Percentiles rank a stretch among this genome's conserved stretches.
Conservation (phyloP, 2,329 filamentous ascomycete genomes). For the Pseudogymnoascus sp. region DNA sequence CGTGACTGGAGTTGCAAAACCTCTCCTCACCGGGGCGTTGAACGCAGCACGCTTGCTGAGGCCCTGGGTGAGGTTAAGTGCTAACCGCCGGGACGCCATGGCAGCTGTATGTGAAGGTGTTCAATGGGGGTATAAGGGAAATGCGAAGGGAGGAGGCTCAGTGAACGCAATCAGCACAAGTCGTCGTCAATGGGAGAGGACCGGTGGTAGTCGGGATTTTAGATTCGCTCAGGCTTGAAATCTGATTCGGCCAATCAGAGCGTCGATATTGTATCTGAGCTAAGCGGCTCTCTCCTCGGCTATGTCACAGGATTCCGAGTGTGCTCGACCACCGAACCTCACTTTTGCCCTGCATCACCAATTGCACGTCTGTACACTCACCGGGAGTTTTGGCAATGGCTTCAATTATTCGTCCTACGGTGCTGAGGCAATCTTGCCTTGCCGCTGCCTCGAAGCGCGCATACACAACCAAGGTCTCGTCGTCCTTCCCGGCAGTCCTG, state of each 20-base stretch:
- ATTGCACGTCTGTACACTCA: neutral
- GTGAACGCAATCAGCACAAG: conserved; percentile 10
- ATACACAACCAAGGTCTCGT: conserved; percentile 34
- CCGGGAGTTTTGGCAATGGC: conserved; percentile 35
- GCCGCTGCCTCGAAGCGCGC: conserved; percentile 35
- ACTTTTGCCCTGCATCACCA: conserved; percentile 3
- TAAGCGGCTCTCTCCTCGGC: conserved; percentile 8
- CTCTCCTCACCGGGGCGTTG: conserved; percentile 71
- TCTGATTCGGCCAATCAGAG: conserved; percentile 18
- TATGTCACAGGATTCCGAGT: conserved; percentile 6
- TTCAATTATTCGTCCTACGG: conserved; percentile 41
- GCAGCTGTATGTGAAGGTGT: conserved; percentile 21
- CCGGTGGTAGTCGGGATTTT: conserved; percentile 12
- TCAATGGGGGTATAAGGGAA: conserved; percentile 3
- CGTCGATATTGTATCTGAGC: neutral
- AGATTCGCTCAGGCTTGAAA: conserved; percentile 13
- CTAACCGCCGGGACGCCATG: conserved; percentile 97
- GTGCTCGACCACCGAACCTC: conserved; percentile 2
- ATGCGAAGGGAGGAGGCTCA: conserved; percentile 13
- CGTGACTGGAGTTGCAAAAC: conserved; percentile 78
- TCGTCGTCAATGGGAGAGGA: conserved; percentile 9
- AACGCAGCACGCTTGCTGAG: conserved; percentile 81
- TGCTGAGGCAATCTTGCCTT: conserved; percentile 40
- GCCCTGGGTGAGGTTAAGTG: conserved; percentile 85
- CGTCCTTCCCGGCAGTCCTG: conserved; percentile 26